Evolutionary conservation across 2,329 filamentous ascomycete species (phyloP).

Genomic region (Ustilaginoidea virens): DNA sequence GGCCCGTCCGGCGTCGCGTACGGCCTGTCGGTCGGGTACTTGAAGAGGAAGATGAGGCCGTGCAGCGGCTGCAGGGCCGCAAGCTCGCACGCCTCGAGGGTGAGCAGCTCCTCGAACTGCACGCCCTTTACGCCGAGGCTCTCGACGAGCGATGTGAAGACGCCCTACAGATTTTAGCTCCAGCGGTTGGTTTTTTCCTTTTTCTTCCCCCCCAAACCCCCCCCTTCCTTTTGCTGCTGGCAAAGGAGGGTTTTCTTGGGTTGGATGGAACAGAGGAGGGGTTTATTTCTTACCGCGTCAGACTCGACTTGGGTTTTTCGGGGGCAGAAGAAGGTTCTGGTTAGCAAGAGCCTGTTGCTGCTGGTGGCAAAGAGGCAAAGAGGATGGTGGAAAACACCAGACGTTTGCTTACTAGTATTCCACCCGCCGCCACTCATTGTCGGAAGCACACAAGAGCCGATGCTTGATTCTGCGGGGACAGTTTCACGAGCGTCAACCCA

Average conservation of each 20-base stretch:
- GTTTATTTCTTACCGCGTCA: slow-evolving; percentile 55
- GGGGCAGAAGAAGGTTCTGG: slow-evolving; percentile 1
- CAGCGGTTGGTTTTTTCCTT: no score
- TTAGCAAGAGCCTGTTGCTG: no score
- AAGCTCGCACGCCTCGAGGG: slow-evolving; percentile 64
- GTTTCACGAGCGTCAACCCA: no score
- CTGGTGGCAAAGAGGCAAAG: neutral
- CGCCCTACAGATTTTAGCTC: slow-evolving; percentile 57
- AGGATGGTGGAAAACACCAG: no score
- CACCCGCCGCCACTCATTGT: slow-evolving; percentile 69
- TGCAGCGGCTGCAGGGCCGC: slow-evolving; percentile 63
- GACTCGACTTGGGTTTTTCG: slow-evolving; percentile 74
- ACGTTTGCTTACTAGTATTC: slow-evolving; percentile 61
- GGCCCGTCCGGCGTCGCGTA: slow-evolving; percentile 47
- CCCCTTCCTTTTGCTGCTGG: no score
- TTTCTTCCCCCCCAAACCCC: no score
- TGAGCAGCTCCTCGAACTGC: slow-evolving; percentile 92
- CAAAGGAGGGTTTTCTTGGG: no score
- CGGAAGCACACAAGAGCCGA: no score
- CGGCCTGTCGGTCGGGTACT: slow-evolving; percentile 62
- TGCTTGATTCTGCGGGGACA: no score
- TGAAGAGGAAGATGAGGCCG: slow-evolving; percentile 98
- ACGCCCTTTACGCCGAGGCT: slow-evolving; percentile 80
- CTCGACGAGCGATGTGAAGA: slow-evolving; percentile 94
- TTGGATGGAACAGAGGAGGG: neutral